These are phyloP conservation scores for Rachicladosporium sp. DNA, from an alignment of 2,329 filamentous ascomycete genomes.

Conservation along the genomic window DNA sequence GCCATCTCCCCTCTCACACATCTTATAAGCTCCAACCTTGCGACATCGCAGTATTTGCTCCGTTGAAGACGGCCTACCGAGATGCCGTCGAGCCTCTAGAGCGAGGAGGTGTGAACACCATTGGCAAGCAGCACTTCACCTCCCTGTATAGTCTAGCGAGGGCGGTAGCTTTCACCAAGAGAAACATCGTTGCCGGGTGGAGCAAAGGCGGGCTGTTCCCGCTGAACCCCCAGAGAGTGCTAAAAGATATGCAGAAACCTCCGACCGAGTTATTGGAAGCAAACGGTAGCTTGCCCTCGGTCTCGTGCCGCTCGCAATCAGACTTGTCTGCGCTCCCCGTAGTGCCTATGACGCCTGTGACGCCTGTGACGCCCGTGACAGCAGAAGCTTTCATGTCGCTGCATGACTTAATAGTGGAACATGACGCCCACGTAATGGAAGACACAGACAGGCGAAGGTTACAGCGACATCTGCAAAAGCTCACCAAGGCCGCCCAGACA, in stretches of 20 bases:
- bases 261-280: slow-evolving; percentile 6
- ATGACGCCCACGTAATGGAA: slow-evolving; percentile 13
- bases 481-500: slow-evolving; percentile 1
- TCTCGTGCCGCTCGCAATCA: slow-evolving; percentile 9
- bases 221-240: slow-evolving; percentile 21
- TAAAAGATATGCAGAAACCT: slow-evolving; percentile 12
- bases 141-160: slow-evolving; percentile 14
- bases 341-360: slow-evolving; percentile 20
- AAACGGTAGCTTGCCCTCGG: slow-evolving; percentile 4
- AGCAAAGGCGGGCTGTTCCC: slow-evolving; percentile 15
- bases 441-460: slow-evolving; percentile 13
- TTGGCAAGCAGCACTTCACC: slow-evolving; percentile 9
- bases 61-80: slow-evolving; percentile 7
- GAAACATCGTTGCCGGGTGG: slow-evolving; percentile 19
- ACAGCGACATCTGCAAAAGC: slow-evolving; percentile 15
- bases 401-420: slow-evolving; percentile 13
- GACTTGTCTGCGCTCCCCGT: background rate
- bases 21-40: slow-evolving; percentile 20
- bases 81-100: slow-evolving; percentile 7
- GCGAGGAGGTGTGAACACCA: slow-evolving; percentile 5
- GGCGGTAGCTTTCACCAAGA: slow-evolving; percentile 13
- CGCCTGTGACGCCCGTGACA: slow-evolving; percentile 14
- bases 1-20: slow-evolving; percentile 18
- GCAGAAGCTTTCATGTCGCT: slow-evolving; percentile 11
- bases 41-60: slow-evolving; percentile 11